Conservation (phyloP, 2,329 filamentous ascomycete genomes). For the Fusarium neocosmosporiellum region DNA sequence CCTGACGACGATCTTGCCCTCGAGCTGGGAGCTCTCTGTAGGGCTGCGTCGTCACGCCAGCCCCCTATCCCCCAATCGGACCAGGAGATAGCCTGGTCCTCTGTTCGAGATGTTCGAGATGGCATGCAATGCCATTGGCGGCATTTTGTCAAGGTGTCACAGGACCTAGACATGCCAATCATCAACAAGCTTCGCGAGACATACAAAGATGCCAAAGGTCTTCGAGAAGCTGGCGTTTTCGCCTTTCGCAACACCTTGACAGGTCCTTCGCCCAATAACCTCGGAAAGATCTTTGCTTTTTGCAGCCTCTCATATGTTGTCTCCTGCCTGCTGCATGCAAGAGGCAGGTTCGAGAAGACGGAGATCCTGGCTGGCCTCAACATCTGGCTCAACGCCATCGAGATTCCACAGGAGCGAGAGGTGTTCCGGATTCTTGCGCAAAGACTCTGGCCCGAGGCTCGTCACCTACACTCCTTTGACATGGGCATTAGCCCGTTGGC, state of each 20-base stretch:
- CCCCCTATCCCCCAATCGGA: not conserved
- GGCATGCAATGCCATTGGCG: slow-evolving; percentile 18
- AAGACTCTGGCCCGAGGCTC: slow-evolving; percentile 32
- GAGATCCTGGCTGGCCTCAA: slow-evolving; percentile 27
- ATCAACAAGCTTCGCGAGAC: slow-evolving; percentile 11
- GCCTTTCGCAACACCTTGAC: slow-evolving; percentile 34
- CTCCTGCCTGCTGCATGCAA: slow-evolving; percentile 3
- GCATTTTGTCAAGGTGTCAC: not conserved
- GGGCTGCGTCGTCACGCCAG: not conserved
- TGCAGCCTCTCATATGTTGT: slow-evolving; percentile 35
- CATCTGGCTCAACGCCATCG: slow-evolving; percentile 25
- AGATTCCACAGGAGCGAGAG: slow-evolving; percentile 5
- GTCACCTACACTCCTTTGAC: slow-evolving; percentile 8
- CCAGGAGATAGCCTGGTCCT: slow-evolving; percentile 3
- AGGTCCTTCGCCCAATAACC: not conserved
- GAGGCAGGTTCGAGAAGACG: not conserved
- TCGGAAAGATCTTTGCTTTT: slow-evolving; percentile 30
- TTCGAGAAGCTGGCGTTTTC: slow-evolving; percentile 25
- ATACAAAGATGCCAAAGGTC: slow-evolving; percentile 17
- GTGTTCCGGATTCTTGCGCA: slow-evolving; percentile 12
- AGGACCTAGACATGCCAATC: not conserved
- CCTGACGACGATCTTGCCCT: not conserved
- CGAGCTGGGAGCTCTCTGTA: slow-evolving; percentile 1
- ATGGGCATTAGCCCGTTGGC: not conserved
- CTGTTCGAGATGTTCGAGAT: slow-evolving; percentile 11